Conservation (phyloP, 2,329 filamentous ascomycete species). For the Thelonectria olida region DNA sequence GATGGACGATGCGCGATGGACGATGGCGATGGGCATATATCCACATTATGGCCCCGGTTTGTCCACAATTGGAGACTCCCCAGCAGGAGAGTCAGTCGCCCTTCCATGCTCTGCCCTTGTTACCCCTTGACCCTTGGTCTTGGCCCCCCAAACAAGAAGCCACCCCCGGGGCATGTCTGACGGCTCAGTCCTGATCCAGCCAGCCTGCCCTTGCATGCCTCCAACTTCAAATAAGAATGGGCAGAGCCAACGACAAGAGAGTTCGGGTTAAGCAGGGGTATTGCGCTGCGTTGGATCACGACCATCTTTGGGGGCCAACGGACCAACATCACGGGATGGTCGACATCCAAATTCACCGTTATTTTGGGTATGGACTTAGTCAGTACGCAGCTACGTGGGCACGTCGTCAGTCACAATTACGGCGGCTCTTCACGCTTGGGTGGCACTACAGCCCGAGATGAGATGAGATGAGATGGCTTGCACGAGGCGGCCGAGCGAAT, state of each 20-base stretch:
- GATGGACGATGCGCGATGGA: constrained; percentile 20
- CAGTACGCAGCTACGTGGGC: too few species aligned
- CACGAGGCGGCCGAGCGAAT: too few species aligned
- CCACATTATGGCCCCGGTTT: constrained; percentile 14
- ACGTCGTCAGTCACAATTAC: background rate
- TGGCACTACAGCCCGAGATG: too few species aligned
- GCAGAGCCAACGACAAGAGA: constrained; percentile 13
- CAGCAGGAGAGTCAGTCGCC: constrained; percentile 1
- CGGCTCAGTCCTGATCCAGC: background rate
- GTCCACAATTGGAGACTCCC: constrained; percentile 10
- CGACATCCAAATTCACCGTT: constrained; percentile 6
- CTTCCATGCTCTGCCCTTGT: too few species aligned
- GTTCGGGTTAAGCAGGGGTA: constrained; percentile 11
- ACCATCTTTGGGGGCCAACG: constrained; percentile 21
- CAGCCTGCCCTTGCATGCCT: constrained; percentile 22
- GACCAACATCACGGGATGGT: background rate
- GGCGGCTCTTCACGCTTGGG: background rate
- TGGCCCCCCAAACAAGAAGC: constrained; percentile 12
- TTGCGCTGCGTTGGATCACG: background rate
- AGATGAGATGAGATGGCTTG: too few species aligned
- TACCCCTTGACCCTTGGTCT: background rate
- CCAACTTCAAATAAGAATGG: constrained; percentile 2
- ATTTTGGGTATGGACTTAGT: background rate
- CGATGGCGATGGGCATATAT: constrained; percentile 20
- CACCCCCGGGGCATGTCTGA: constrained; percentile 12